Conservation (phyloP, 2,329 filamentous ascomycete genomes). For the Neonectria neomacrospora region DNA sequence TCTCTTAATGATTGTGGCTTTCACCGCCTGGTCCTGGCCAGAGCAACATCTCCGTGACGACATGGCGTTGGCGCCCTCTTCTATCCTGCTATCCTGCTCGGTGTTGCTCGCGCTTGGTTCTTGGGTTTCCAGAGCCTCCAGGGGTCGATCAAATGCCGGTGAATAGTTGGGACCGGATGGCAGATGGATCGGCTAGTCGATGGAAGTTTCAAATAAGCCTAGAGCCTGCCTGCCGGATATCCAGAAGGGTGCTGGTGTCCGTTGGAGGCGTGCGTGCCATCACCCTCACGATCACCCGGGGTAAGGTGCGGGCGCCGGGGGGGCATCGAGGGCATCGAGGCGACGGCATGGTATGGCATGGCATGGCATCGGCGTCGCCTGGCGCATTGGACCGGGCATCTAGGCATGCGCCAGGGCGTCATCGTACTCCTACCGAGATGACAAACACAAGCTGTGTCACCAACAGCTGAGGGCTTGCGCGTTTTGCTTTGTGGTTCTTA, state of each 20-base stretch:
- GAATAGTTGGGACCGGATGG: neutral
- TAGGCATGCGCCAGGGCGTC: slow-evolving; percentile 32
- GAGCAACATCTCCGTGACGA: slow-evolving; percentile 17
- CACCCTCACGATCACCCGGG: neutral
- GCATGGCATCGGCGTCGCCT: neutral
- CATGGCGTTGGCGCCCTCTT: slow-evolving; percentile 4
- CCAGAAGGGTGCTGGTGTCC: neutral
- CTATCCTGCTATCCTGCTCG: neutral
- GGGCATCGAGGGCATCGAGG: neutral
- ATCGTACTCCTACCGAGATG: slow-evolving; percentile 26
- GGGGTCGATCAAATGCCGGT: neutral
- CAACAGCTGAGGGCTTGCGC: slow-evolving; percentile 22
- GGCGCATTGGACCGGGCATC: slow-evolving; percentile 5
- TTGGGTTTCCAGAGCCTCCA: neutral
- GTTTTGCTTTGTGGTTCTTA: slow-evolving; percentile 36
- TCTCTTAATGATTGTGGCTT: slow-evolving; percentile 14
- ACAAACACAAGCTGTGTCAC: slow-evolving; percentile 22
- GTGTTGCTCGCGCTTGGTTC: too few species aligned
- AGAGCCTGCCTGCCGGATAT: neutral
- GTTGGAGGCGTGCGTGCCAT: neutral
- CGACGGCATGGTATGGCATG: neutral
- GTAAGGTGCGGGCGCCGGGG: neutral
- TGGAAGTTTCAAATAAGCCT: neutral
- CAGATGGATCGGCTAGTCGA: neutral
- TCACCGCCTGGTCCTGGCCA: slow-evolving; percentile 26